Conservation (phyloP, 2,329 filamentous ascomycete species). For the Scortechinia acanthostroma region DNA sequence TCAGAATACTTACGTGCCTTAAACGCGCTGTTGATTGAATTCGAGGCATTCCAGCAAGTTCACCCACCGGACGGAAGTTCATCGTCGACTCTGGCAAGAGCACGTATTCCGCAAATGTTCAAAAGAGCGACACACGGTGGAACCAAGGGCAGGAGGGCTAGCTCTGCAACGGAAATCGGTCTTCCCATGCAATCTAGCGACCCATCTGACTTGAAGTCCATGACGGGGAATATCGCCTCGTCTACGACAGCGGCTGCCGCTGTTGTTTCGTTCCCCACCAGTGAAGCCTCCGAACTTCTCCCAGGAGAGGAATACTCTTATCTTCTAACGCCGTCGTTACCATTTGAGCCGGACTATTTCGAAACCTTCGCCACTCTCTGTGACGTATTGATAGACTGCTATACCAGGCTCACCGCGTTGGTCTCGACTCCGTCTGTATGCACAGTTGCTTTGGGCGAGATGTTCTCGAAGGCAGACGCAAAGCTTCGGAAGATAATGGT, state of each 20-base stretch:
- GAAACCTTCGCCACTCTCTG: constrained; percentile 68
- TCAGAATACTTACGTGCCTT: constrained; percentile 58
- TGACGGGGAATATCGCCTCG: constrained; percentile 25
- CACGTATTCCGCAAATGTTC: constrained; percentile 39
- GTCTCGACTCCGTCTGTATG: constrained; percentile 50
- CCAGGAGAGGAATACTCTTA: constrained; percentile 60
- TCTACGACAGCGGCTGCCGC: constrained; percentile 24
- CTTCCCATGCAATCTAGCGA: constrained; percentile 38
- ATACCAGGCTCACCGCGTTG: constrained; percentile 52
- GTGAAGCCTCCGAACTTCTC: constrained; percentile 27
- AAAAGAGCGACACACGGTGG: constrained; percentile 36
- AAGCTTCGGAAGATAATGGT: constrained; percentile 63
- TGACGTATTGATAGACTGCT: constrained; percentile 67
- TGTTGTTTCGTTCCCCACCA: constrained; percentile 30
- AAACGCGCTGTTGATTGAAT: constrained; percentile 55
- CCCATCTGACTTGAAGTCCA: constrained; percentile 33
- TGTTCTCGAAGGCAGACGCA: constrained; percentile 66
- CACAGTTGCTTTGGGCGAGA: constrained; percentile 46
- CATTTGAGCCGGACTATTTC: constrained; percentile 70
- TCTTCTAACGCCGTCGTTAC: constrained; percentile 60
- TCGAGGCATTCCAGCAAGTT: constrained; percentile 57
- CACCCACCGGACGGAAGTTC: constrained; percentile 39
- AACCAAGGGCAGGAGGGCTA: constrained; percentile 41
- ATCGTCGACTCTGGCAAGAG: not conserved
- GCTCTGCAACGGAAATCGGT: constrained; percentile 52